Conservation (phyloP, 495 filamentous ascomycete species). For the Cercophora samala region DNA sequence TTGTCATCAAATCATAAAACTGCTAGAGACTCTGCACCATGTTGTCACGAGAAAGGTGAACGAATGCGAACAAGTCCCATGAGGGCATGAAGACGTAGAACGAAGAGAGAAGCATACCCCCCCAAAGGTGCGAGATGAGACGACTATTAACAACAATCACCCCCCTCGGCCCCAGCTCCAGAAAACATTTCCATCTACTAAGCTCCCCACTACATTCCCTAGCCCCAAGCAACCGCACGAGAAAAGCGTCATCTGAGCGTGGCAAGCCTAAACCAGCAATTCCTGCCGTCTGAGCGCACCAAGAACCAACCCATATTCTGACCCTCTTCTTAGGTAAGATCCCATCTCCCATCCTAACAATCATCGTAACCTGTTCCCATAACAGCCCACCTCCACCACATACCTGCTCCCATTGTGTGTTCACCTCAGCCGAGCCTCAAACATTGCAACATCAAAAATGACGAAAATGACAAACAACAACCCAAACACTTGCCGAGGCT, state of each 20-base stretch:
- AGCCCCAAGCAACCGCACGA: neutral
- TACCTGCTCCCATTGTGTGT: neutral
- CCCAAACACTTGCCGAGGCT: neutral
- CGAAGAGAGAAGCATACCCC: neutral
- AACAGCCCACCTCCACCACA: neutral
- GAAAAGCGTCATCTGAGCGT: conserved; percentile 6
- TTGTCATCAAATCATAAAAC: neutral
- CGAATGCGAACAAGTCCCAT: neutral
- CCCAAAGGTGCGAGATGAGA: neutral
- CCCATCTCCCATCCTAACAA: too few species aligned
- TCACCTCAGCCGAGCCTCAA: neutral
- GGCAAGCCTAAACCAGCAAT: neutral
- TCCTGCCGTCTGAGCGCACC: neutral
- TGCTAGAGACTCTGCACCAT: neutral
- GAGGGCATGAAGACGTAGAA: neutral
- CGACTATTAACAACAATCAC: neutral
- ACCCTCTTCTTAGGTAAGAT: too few species aligned
- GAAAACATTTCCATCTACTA: neutral
- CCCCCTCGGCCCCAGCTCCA: neutral
- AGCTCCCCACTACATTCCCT: neutral
- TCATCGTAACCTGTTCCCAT: neutral
- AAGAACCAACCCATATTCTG: neutral
- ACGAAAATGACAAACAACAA: neutral
- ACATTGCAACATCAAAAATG: neutral
- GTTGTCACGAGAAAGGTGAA: neutral